phyloP scores from a whole-genome alignment of 352 stramenopile genomes.

The Pythium volutum region DNA sequence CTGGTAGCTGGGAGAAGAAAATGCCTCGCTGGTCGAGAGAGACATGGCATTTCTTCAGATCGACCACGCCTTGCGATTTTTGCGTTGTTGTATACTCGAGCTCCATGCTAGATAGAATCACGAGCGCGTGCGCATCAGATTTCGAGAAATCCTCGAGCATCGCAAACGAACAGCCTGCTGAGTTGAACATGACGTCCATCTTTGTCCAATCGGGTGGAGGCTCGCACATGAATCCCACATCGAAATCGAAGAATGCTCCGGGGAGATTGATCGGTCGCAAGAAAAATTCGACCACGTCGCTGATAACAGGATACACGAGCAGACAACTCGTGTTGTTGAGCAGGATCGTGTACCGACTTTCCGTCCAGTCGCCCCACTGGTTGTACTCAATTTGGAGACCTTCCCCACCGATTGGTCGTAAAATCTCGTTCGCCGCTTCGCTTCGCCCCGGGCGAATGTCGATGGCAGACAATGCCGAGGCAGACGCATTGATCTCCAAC shows the following conservation, averaged over 20 bases:
- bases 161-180: conserved; percentile 68
- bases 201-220: conserved; percentile 71
- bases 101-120: conserved; percentile 70
- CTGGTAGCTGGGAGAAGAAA: conserved; percentile 84
- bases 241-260: conserved; percentile 50
- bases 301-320: conserved; percentile 63
- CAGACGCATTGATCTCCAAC: conserved; percentile 58
- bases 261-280: conserved; percentile 43
- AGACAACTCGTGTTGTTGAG: conserved; percentile 81
- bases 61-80: conserved; percentile 40
- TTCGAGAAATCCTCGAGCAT: conserved; percentile 82
- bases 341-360: conserved; percentile 62
- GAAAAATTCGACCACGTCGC: conserved; percentile 68
- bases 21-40: conserved; percentile 76
- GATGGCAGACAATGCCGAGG: conserved; percentile 53
- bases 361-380: conserved; percentile 74
- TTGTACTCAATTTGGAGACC: conserved; percentile 77
- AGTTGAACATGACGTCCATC: conserved; percentile 70
- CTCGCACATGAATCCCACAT: conserved; percentile 64
- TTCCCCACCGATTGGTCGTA: conserved; percentile 67
- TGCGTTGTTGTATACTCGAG: conserved; percentile 66
- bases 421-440: conserved; percentile 56
- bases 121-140: conserved; percentile 60
- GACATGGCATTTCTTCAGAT: conserved; percentile 82
- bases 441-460: conserved; percentile 59